Percentiles rank a stretch among this genome's conserved stretches.
Evolutionary conservation across 1,284 basidiomycete species (phyloP).

Genomic region (Sanghuangporus baumii): DNA sequence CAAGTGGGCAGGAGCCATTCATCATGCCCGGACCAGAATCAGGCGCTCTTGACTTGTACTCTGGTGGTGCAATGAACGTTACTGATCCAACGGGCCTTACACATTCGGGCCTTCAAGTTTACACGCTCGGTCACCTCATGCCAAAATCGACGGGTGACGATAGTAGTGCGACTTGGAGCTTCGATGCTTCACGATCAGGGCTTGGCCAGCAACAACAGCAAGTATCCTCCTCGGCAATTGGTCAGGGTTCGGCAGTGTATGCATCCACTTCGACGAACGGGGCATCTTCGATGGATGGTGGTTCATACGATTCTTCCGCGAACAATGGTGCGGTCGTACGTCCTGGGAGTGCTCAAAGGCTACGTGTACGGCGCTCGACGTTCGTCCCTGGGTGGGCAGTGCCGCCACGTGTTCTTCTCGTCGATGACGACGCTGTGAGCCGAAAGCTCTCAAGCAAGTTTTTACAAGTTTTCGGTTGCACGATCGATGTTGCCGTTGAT

Average conservation of each 20-base stretch:
- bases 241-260: not conserved
- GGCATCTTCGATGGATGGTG: not conserved
- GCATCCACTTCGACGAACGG: constrained; percentile 9
- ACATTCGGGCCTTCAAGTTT: constrained; percentile 72
- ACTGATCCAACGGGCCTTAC: constrained; percentile 22
- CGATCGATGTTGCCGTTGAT: constrained; percentile 91
- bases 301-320: constrained; percentile 11
- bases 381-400: constrained; percentile 89
- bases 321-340: constrained; percentile 16
- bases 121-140: constrained; percentile 76
- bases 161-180: constrained; percentile 54
- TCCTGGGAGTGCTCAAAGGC: constrained; percentile 34
- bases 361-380: constrained; percentile 67
- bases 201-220: constrained; percentile 6
- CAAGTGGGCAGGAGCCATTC: constrained; percentile 32
- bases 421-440: constrained; percentile 94
- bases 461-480: constrained; percentile 92
- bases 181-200: constrained; percentile 30
- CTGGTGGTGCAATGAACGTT: constrained; percentile 4
- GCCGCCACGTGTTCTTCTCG: constrained; percentile 81
- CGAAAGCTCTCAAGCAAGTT: constrained; percentile 88
- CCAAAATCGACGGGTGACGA: constrained; percentile 51
- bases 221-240: not conserved
- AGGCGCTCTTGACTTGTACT: constrained; percentile 23
- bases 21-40: constrained; percentile 27